Conservation (phyloP, 805 yeast genomes). For the Scheffersomyces coipomensis region DNA sequence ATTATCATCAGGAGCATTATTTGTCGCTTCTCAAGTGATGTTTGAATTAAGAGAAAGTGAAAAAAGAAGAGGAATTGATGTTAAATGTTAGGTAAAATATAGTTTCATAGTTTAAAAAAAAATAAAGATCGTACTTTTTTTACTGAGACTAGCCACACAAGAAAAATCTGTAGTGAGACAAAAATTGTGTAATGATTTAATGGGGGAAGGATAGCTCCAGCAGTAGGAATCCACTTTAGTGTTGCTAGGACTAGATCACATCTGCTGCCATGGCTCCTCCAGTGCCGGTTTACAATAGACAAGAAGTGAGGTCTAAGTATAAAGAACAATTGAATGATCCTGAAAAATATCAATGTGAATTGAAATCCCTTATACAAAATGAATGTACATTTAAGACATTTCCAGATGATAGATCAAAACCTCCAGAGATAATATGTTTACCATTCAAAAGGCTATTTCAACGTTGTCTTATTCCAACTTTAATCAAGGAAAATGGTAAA, state of each 20-base stretch:
- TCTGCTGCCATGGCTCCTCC: slow-evolving; percentile 49
- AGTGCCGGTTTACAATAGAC: slow-evolving; percentile 33
- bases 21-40: slow-evolving; percentile 89
- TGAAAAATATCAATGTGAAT: slow-evolving; percentile 29
- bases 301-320: slow-evolving; percentile 26
- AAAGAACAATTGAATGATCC: slow-evolving; percentile 26
- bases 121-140: background rate
- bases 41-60: slow-evolving; percentile 89
- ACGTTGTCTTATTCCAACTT: slow-evolving; percentile 30
- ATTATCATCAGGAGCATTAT: slow-evolving; percentile 62
- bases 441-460: slow-evolving; percentile 44
- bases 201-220: too few relatives aligned
- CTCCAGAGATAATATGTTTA: slow-evolving; percentile 38
- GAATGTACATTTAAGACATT: slow-evolving; percentile 39
- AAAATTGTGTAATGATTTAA: too few relatives aligned
- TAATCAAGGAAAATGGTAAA: slow-evolving; percentile 21
- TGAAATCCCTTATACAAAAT: slow-evolving; percentile 35
- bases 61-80: slow-evolving; percentile 75
- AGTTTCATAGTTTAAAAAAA: too few relatives aligned
- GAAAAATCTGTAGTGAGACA: too few relatives aligned
- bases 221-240: too few relatives aligned
- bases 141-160: too few relatives aligned
- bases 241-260: too few relatives aligned
- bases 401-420: slow-evolving; percentile 14
- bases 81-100: slow-evolving; percentile 55